These are phyloP conservation scores for Ceratocystis diversiconidia DNA, from an alignment of 2,329 filamentous ascomycete genomes.

Conservation along the genomic window DNA sequence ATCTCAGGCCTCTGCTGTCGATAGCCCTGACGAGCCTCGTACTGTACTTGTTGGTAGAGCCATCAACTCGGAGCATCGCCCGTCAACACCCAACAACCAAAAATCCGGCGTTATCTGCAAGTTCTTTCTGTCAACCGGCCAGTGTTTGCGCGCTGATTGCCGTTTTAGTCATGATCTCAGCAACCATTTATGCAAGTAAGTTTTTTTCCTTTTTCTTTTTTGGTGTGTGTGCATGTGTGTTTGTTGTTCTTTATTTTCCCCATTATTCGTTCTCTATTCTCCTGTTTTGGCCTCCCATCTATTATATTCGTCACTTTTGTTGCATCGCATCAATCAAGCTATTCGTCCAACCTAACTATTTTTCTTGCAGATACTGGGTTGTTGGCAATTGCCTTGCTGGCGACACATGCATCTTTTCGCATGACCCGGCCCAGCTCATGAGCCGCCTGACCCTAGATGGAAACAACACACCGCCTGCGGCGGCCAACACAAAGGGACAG, in stretches of 20 bases:
- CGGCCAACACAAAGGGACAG: conserved; percentile 32
- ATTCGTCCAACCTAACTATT: conserved; percentile 21
- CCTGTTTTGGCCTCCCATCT: conserved; percentile 10
- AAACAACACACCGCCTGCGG: conserved; percentile 43
- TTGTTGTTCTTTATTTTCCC: conserved; percentile 3
- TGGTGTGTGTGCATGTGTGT: not conserved
- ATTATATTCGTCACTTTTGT: no score
- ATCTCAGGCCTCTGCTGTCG: conserved; percentile 29
- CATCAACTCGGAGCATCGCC: conserved; percentile 60
- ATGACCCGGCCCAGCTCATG: conserved; percentile 79
- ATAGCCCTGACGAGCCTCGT: conserved; percentile 39
- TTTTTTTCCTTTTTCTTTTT: conserved; percentile 24
- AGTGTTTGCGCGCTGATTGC: conserved; percentile 89
- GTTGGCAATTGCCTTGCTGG: conserved; percentile 91
- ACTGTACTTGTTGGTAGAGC: conserved; percentile 79
- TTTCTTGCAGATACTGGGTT: conserved; percentile 64
- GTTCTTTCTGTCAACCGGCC: conserved; percentile 90
- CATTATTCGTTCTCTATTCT: conserved; percentile 10
- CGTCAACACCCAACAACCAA: conserved; percentile 60
- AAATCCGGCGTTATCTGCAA: conserved; percentile 90
- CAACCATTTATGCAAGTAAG: conserved; percentile 95
- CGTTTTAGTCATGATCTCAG: conserved; percentile 93
- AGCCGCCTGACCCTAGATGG: conserved; percentile 66
- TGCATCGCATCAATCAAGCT: no score
- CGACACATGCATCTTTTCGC: conserved; percentile 89